A percentile compares a stretch with the other conserved stretches of the same genome.
Evolutionary conservation across 2,329 filamentous ascomycete genomes (phyloP).

Genomic region (Rutstroemia sp.): DNA sequence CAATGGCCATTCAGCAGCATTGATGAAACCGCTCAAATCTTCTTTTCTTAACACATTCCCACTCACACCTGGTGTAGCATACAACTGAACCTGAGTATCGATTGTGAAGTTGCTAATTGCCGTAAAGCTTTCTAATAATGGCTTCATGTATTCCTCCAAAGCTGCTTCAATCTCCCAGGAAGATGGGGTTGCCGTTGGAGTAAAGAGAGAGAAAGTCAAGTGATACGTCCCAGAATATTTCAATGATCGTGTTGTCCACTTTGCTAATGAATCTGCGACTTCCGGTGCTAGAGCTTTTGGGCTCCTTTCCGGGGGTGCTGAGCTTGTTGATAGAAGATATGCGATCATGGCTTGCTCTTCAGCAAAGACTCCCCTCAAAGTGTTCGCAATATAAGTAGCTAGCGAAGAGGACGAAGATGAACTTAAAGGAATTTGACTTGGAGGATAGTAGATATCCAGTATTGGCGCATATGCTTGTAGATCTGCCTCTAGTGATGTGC

Average conservation of each 20-base stretch:
- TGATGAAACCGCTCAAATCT: constrained; percentile 90
- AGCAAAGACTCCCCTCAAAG: constrained; percentile 70
- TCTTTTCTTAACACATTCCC: constrained; percentile 65
- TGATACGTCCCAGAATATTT: constrained; percentile 94
- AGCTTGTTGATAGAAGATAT: constrained; percentile 57
- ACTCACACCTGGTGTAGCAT: constrained; percentile 64
- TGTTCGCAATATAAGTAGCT: constrained; percentile 70
- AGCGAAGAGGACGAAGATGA: constrained; percentile 62
- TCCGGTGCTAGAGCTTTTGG: constrained; percentile 42
- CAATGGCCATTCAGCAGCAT: constrained; percentile 94
- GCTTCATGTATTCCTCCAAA: constrained; percentile 71
- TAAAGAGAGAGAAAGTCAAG: constrained; percentile 91
- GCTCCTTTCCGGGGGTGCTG: constrained; percentile 42
- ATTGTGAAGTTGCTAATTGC: constrained; percentile 92
- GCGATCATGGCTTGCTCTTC: constrained; percentile 87
- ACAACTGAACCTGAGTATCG: constrained; percentile 92
- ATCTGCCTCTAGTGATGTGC: constrained; percentile 50
- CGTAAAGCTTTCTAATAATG: constrained; percentile 70
- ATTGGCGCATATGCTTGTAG: constrained; percentile 63
- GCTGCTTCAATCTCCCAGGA: constrained; percentile 87
- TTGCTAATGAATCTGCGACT: constrained; percentile 48
- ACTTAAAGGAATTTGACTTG: constrained; percentile 60
- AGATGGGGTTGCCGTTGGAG: constrained; percentile 67
- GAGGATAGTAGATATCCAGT: constrained; percentile 71
- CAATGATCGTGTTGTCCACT: constrained; percentile 74